Conservation (phyloP, 768 basidiomycete species). For the Mycena epipterygia region DNA sequence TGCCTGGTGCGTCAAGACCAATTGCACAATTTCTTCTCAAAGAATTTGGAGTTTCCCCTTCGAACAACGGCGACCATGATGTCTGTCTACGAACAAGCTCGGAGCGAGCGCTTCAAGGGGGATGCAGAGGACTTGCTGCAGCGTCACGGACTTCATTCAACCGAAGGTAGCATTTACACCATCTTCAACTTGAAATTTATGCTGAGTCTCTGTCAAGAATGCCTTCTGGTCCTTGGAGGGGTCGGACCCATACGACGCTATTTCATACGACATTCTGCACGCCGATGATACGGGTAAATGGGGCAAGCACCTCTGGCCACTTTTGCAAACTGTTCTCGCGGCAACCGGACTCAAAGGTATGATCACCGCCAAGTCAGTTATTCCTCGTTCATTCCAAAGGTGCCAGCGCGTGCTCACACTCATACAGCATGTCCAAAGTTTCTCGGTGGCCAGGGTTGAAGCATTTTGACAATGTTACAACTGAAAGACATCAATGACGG, state of each 20-base stretch:
- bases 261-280: conserved; percentile 24
- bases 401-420: neutral
- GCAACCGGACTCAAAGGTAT: conserved; percentile 2
- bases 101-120: conserved; percentile 2
- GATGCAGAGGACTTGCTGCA: conserved; percentile 19
- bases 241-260: conserved; percentile 16
- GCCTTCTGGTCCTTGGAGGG: conserved; percentile 13
- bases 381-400: neutral
- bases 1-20: conserved; percentile 23
- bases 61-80: conserved; percentile 23
- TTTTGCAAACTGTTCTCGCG: conserved; percentile 3
- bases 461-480: conserved; percentile 29
- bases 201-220: conserved; percentile 3
- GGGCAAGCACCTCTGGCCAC: conserved; percentile 25
- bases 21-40: conserved; percentile 20
- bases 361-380: conserved; percentile 18
- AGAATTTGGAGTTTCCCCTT: neutral
- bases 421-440: conserved; percentile 18
- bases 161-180: conserved; percentile 8
- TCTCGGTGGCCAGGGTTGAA: conserved; percentile 29
- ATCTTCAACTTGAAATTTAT: neutral
- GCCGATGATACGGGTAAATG: conserved; percentile 26
- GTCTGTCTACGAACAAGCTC: conserved; percentile 2
- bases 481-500: conserved; percentile 30
- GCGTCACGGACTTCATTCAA: conserved; percentile 22